Base-by-base conservation (phyloP, 345 rosid genomes). In the Eucalyptus leucophloia region DNA sequence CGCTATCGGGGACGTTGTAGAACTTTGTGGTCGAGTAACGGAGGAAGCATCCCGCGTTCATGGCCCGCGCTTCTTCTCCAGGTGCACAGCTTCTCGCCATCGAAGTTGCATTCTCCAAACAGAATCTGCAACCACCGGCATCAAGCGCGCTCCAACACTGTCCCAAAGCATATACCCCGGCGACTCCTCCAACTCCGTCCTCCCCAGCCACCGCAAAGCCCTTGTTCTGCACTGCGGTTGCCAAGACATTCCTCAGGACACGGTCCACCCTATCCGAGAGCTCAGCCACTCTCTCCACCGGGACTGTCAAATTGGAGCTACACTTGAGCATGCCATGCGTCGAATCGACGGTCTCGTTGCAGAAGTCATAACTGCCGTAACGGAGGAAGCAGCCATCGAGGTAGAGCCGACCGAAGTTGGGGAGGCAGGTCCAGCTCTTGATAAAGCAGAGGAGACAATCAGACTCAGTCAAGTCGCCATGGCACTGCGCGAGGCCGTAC, bases 351-450 rank as follows among this genome's bases (percentile, higher is more conserved):
- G 90, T 87, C 86, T 95, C 99, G 12, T 92, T 86, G 11, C 88
- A 93, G 92, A 97, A 95, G 88, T 91, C 88, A 72, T 94, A 91
- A 53, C 87, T 86, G 81, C 91, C 97, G 86, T 90, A 94, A 32
- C 98, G 95, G 47, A 96, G 90, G 91, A 96, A 96, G 91, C 99
- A 97, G 34, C 92, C 94, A 24, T 95, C 97, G 19, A 92, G 93
- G 88, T 92, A 95, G 67, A 96, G 89, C 30, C 97, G 94, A 92
- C 99, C 56, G 90, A 91, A 45, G 32, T 88, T 37, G 10, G 90
- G 88, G 88, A 93, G 50, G 89, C 86, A 37, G 15, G 86, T 67
- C 89, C 89, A 88, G 89, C 90, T 88, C 53, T 91, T 87, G 88
- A 89, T 85, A 72, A 91, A 93, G 89, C 97, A 95, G 83, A 50